phyloP scores from a whole-genome alignment of 177 flowering plant genomes.

The Vitis hybrid region DNA sequence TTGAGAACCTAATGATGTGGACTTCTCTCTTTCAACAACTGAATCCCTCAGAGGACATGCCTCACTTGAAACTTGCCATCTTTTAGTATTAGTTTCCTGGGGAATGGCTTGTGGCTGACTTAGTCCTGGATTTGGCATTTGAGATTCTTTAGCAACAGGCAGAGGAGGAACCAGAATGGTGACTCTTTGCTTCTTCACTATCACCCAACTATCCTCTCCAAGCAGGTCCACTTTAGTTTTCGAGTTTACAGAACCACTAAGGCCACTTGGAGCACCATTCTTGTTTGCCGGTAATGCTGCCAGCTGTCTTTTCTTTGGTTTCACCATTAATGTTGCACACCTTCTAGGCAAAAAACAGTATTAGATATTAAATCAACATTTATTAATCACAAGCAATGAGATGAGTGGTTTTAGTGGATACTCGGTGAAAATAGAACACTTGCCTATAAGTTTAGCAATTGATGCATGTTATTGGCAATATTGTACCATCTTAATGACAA shows the following conservation, averaged over 20 bases:
- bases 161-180: constrained; percentile 70
- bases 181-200: constrained; percentile 85
- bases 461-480: no score
- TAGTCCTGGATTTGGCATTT: constrained; percentile 21
- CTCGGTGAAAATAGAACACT: no score
- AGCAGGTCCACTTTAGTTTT: constrained; percentile 15
- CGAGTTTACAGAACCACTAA: constrained; percentile 19
- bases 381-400: no score
- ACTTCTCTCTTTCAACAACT: constrained; percentile 21
- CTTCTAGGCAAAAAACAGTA: no score
- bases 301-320: constrained; percentile 43
- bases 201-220: constrained; percentile 68
- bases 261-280: constrained; percentile 12
- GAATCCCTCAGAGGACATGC: constrained; percentile 15
- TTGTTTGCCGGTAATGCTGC: constrained; percentile 25
- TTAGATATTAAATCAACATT: no score
- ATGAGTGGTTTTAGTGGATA: no score
- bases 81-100: constrained; percentile 7
- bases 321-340: constrained; percentile 39
- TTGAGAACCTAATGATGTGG: constrained; percentile 15
- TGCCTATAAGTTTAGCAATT: no score
- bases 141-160: constrained; percentile 26
- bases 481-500: no score
- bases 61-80: constrained; percentile 15
- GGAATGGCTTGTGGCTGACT: constrained; percentile 18